Evolutionary conservation across 179 eudicot species (phyloP).

Genomic region (Silene noctiflora): DNA sequence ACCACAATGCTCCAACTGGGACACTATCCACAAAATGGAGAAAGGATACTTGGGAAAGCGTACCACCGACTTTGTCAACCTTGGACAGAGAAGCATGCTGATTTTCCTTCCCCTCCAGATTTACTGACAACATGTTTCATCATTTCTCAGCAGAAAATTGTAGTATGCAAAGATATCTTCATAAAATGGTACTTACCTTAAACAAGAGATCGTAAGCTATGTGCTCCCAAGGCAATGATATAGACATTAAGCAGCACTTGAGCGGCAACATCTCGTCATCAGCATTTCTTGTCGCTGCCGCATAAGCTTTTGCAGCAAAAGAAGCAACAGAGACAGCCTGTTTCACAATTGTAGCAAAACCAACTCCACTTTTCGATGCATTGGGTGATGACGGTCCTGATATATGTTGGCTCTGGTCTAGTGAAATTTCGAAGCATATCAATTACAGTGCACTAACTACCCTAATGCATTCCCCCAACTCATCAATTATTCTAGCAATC

Average conservation of each 20-base stretch:
- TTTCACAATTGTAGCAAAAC: constrained; percentile 56
- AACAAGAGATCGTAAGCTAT: constrained; percentile 86
- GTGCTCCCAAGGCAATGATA: constrained; percentile 94
- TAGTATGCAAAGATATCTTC: too few relatives aligned
- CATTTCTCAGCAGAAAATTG: too few relatives aligned
- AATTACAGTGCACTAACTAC: too few relatives aligned
- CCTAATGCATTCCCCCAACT: too few relatives aligned
- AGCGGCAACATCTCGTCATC: constrained; percentile 88
- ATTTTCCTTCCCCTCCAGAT: neutral
- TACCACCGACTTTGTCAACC: constrained; percentile 10
- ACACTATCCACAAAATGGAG: neutral
- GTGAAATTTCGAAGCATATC: constrained; percentile 11
- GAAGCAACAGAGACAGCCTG: constrained; percentile 87
- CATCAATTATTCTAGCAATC: too few relatives aligned
- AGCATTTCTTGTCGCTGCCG: constrained; percentile 43
- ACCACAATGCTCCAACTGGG: too few relatives aligned
- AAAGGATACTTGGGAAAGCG: constrained; percentile 1
- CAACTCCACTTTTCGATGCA: constrained; percentile 48
- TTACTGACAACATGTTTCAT: neutral
- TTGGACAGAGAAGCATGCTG: constrained; percentile 4
- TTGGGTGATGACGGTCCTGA: constrained; percentile 57
- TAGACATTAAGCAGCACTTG: constrained; percentile 88
- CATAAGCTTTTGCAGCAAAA: constrained; percentile 78
- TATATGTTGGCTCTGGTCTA: constrained; percentile 71
- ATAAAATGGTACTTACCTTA: constrained; percentile 59